Base-by-base conservation (phyloP, 2,329 filamentous ascomycete genomes). In the Periconia sp. region DNA sequence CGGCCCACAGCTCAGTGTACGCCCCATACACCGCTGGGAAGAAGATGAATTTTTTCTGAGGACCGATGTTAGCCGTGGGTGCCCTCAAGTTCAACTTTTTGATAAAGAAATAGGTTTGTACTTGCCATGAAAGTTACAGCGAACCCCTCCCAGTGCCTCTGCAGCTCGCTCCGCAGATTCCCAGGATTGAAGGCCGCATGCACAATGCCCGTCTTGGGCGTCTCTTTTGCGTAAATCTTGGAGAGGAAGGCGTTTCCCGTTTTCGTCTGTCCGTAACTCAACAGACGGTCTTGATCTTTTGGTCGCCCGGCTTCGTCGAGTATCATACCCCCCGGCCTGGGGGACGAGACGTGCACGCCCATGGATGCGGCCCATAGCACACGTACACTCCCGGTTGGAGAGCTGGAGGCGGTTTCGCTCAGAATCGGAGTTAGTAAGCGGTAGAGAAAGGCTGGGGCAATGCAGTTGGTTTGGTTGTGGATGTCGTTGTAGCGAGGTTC, bases 121-220 rank as follows among this genome's bases (percentile, higher is more conserved):
- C 14, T 42, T 13, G 14, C 13, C 10, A 42, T 2, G 15, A 14
- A 31, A 17, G 6, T 2, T 27, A 17, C 7, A 46, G 23, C 23
- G 35, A 31, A 31, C 44, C 19, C 54, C 18, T 31, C 41, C 23
- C 51, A 17, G 15, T 45, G 41, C 41, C 45, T 41, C 23, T 30
- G 18, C 30, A 53, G 35, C 13, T 50, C 71, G 8, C 74, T 77
- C 45, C 54, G 64, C 54, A 78, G 68, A 30, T 75, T 70, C 1
- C 76, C 76, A 0, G 76, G 76, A 58, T 77, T 76, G 20, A 71
- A 45, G 8, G 44, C 41, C 11, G 49, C 56, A 47, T 47, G 51
- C 1, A 64, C 45, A n/a, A 65, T 47, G 5, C 3, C 41, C 14
- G 10, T 53, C 45, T 14, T 47, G 54, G 13, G 45, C 17, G 13